Evolutionary conservation across 208 protist species (phyloP), one percentile per base, ranked within the genome.

Genomic region (Balamuthia mandrillaris): DNA sequence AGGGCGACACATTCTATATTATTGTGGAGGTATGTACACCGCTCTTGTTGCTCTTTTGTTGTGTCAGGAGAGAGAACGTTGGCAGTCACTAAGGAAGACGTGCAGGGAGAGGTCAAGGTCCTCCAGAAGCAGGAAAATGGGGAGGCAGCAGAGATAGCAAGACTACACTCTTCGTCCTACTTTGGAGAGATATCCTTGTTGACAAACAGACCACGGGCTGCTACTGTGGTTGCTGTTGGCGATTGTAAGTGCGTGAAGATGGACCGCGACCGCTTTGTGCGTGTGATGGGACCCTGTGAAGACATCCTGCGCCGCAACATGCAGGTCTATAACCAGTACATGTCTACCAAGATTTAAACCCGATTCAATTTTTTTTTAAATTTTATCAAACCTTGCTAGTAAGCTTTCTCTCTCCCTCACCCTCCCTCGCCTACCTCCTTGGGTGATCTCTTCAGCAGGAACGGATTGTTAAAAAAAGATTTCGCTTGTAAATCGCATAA

Each of bases 1-100:
- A 29, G 18, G 93, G 93, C 21, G 87, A 95, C 52, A 35, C 81
- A 14, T 95, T 95, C 75, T 92, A 87, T 63, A 90, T 92, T 44
- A 89, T 92, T 41, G 85, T 88, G 33, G 89, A 92, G 75, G 89
- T 81, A 61, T 21, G 2, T 10, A 21, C 18, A 54, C 18, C 14
- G 47, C 47, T 54, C 49, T 56, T n/a, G 18, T 56, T 56, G 49
- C 49, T 56, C 49, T 56, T 56, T 56, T 56, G 18, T 56, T n/a
- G n/a, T 56, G 18, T 24, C n/a, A 56, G 18, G 49, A 56, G 49
- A 56, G 18, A 56, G 49, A 56, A 56, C n/a, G 49, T 18, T 24
- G n/a, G 49, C 49, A 24, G 18, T 56, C n/a, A 56, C 49, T 56
- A 18, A 56, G n/a, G n/a, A 18, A n/a, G n/a, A 18, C 49, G 18